These are phyloP conservation scores for Narthecium ossifragum DNA, from an alignment of 106 monocot genomes.

Conservation along the genomic window DNA sequence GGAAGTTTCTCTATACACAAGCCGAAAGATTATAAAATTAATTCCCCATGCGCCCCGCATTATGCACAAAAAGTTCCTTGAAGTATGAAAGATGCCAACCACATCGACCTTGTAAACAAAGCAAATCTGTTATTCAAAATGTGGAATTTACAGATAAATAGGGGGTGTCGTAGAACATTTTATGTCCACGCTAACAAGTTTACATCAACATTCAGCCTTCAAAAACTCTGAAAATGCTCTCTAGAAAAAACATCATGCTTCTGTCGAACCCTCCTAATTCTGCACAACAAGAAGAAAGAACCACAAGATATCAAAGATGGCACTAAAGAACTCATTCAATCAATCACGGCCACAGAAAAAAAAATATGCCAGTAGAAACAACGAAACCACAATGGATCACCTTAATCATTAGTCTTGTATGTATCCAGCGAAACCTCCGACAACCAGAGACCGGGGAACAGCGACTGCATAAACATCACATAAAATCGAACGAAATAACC, in stretches of 20 bases:
- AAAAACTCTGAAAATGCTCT: background rate
- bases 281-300: background rate
- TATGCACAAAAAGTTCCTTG: too few relatives aligned
- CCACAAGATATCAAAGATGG: background rate
- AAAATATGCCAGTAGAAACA: background rate
- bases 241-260: background rate
- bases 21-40: too few relatives aligned
- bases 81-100: too few relatives aligned
- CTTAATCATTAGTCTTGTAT: conserved; percentile 1
- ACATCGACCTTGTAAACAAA: too few relatives aligned
- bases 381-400: background rate
- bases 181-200: background rate
- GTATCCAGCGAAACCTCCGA: conserved; percentile 1
- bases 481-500: background rate
- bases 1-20: too few relatives aligned
- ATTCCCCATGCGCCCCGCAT: too few relatives aligned
- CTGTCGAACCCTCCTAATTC: background rate
- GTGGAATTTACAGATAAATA: background rate
- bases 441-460: conserved; percentile 12
- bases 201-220: background rate
- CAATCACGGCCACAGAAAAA: background rate
- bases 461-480: background rate
- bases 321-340: background rate
- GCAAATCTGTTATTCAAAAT: conserved; percentile 2
- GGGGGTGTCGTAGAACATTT: background rate